These are phyloP conservation scores for Botryotinia globosa DNA, from an alignment of 2,329 filamentous ascomycete genomes.

Conservation along the genomic window DNA sequence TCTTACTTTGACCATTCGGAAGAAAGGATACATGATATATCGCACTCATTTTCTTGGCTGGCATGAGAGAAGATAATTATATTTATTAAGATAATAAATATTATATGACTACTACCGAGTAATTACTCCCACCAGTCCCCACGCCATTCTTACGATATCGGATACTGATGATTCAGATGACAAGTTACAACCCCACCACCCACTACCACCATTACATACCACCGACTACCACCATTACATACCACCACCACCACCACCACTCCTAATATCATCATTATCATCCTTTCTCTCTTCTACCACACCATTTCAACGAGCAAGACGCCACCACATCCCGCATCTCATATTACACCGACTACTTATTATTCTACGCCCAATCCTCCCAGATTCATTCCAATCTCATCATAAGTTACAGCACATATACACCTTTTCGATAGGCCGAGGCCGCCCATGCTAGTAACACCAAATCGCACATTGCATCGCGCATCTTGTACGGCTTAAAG, in stretches of 20 bases:
- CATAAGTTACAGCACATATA: constrained; percentile 4
- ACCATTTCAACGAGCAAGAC: neutral
- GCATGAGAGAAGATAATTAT: neutral
- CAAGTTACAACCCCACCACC: neutral
- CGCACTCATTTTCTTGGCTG: neutral
- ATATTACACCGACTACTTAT: neutral
- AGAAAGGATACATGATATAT: neutral
- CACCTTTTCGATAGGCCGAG: constrained; percentile 12
- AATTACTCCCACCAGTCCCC: neutral
- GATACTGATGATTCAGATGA: neutral
- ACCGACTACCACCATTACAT: too few relatives aligned
- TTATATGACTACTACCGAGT: neutral
- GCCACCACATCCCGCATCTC: constrained; percentile 6
- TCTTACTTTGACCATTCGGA: constrained; percentile 1
- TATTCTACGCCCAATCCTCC: neutral
- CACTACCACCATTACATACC: neutral
- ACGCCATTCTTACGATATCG: neutral
- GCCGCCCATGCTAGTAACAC: constrained; percentile 16
- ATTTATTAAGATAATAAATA: neutral
- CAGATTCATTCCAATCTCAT: neutral
- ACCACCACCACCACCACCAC: neutral
- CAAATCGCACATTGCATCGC: constrained; percentile 16
- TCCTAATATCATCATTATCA: neutral
- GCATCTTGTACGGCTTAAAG: constrained; percentile 19
- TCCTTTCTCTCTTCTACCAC: neutral